A percentile compares a stretch with the other conserved stretches of the same genome.
phyloP scores from a whole-genome alignment of 768 basidiomycete genomes.

The Hypholoma sublateritium region DNA sequence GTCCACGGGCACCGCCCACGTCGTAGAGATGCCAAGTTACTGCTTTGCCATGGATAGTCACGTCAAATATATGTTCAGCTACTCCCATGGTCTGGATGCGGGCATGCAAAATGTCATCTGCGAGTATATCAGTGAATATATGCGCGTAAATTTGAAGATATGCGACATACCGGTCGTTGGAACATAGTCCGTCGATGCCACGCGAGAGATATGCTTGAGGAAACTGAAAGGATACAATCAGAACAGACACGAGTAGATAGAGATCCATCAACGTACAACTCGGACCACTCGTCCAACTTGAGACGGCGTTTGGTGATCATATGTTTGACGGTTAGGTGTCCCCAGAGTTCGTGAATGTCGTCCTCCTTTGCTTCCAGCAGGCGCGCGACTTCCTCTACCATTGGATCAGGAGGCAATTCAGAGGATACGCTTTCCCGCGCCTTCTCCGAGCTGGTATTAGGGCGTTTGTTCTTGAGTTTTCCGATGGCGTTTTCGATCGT shows the following conservation, averaged over 20 bases:
- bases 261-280: slow-evolving; percentile 60
- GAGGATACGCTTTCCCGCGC: slow-evolving; percentile 28
- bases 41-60: slow-evolving; percentile 73
- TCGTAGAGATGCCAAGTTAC: slow-evolving; percentile 77
- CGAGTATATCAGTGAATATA: slow-evolving; percentile 25
- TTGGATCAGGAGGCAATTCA: slow-evolving; percentile 45
- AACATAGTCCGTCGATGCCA: slow-evolving; percentile 67
- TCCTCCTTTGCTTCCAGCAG: slow-evolving; percentile 58
- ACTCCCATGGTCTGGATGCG: slow-evolving; percentile 91
- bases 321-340: slow-evolving; percentile 66
- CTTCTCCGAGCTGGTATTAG: slow-evolving; percentile 32
- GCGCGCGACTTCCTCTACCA: slow-evolving; percentile 60
- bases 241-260: slow-evolving; percentile 7
- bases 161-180: slow-evolving; percentile 64
- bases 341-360: slow-evolving; percentile 75
- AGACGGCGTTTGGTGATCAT: slow-evolving; percentile 68
- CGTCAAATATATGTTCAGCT: slow-evolving; percentile 80
- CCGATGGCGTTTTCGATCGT: slow-evolving; percentile 55
- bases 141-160: slow-evolving; percentile 16
- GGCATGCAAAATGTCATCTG: slow-evolving; percentile 88
- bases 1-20: slow-evolving; percentile 70
- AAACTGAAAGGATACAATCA: slow-evolving; percentile 48
- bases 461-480: slow-evolving; percentile 33
- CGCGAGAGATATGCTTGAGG: slow-evolving; percentile 68
- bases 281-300: slow-evolving; percentile 84